These are phyloP conservation scores for Pugionium dolabratum DNA, from an alignment of 345 rosid genomes.

Conservation along the genomic window DNA sequence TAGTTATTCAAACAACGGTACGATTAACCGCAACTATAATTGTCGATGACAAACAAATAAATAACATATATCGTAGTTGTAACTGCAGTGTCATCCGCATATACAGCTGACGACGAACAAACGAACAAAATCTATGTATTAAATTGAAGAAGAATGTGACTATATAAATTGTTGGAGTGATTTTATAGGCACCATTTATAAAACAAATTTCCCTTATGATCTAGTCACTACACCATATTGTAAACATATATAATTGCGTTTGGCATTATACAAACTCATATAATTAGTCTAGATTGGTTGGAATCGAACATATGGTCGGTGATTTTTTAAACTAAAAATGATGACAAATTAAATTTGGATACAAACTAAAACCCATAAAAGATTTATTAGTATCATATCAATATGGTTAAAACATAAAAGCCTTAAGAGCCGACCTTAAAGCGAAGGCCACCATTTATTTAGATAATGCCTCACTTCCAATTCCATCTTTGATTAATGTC, in stretches of 20 bases:
- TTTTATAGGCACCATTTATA: too few relatives aligned
- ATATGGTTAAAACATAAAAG: not conserved
- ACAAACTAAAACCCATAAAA: constrained; percentile 9
- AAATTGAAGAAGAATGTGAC: too few relatives aligned
- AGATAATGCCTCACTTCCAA: constrained; percentile 21
- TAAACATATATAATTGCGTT: not conserved
- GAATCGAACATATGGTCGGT: constrained; percentile 22
- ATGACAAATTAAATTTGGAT: not conserved
- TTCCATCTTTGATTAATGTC: constrained; percentile 17
- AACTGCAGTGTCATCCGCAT: too few relatives aligned
- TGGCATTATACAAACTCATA: not conserved
- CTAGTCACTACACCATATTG: too few relatives aligned
- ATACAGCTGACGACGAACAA: too few relatives aligned
- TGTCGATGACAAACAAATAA: too few relatives aligned
- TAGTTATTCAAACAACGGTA: too few relatives aligned
- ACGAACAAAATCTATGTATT: too few relatives aligned
- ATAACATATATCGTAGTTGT: too few relatives aligned
- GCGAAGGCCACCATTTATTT: constrained; percentile 25
- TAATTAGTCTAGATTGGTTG: constrained; percentile 7
- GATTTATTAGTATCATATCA: not conserved
- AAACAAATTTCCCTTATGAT: too few relatives aligned
- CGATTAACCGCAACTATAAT: too few relatives aligned
- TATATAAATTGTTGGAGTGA: too few relatives aligned
- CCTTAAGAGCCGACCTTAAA: constrained; percentile 35
- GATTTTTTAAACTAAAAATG: not conserved